A percentile compares a stretch with the other conserved stretches of the same genome.
These are phyloP conservation scores for Camellia granthamiana DNA, from an alignment of 148 eudicot species.

Conservation along the genomic window DNA sequence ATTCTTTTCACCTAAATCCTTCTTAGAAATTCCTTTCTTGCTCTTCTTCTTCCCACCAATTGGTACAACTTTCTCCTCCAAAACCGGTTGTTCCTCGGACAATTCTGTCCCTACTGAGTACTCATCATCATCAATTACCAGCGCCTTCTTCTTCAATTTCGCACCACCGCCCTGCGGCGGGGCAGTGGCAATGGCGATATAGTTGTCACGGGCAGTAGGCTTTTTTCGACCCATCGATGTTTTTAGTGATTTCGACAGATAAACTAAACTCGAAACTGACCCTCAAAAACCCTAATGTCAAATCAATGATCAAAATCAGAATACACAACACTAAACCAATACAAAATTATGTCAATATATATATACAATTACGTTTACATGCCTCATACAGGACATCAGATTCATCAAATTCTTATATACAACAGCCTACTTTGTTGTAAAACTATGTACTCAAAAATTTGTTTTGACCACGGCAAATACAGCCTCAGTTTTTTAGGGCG, in stretches of 20 bases:
- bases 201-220: slow-evolving; percentile 41
- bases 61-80: slow-evolving; percentile 41
- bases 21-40: slow-evolving; percentile 58
- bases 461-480: no score
- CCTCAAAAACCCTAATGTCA: background rate
- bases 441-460: no score
- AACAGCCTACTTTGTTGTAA: no score
- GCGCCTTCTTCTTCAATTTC: slow-evolving; percentile 58
- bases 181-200: slow-evolving; percentile 13
- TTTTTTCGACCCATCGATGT: slow-evolving; percentile 60
- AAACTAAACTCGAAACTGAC: background rate
- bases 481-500: no score
- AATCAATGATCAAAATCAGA: slow-evolving; percentile 1
- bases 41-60: slow-evolving; percentile 63
- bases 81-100: slow-evolving; percentile 41
- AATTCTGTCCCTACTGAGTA: slow-evolving; percentile 56
- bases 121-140: slow-evolving; percentile 74
- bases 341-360: background rate
- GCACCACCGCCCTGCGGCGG: slow-evolving; percentile 34
- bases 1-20: slow-evolving; percentile 35
- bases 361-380: no score
- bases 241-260: slow-evolving; percentile 20
- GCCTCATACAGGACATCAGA: no score
- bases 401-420: no score
- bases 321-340: slow-evolving; percentile 1